Base-by-base conservation (phyloP, 148 eudicot genomes). In the Nepenthes gracilis region DNA sequence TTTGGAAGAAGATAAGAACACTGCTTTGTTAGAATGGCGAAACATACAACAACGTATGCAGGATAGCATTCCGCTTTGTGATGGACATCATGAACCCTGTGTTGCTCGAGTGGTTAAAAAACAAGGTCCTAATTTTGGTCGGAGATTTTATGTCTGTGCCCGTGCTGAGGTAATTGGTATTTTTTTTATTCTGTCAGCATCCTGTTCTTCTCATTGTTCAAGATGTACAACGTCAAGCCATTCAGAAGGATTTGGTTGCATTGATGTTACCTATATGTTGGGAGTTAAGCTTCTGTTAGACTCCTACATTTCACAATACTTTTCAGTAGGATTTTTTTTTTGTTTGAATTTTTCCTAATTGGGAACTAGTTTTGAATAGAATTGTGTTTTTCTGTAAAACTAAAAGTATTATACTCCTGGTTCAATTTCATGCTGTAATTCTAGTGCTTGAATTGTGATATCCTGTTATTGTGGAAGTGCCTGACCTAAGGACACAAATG, bases 41-140 rank as follows among this genome's bases (percentile, higher is more conserved):
- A 84, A 96, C 76, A 93, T 89, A 80, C 91, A 75, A 67, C 89
- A 86, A 65, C 64, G 79, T 61, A 93, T 93, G 96, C 95, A 89
- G 71, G 85, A 71, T 66, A 89, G 92, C 72, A 81, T 89, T 60
- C 98, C 98, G 57, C 78, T 82, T 54, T 93, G 96, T 75, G 81
- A 86, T 73, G 99, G 99, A 49, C 99, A 93, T 66, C 66, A 40
- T 37, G 99, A 89, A 77, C 85, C 90, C 38, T 88, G 95, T 78
- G 87, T 89, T 66, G 58, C 92, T 59, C 82, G 97, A 60, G 81
- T 93, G 33, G 99, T 93, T 69, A 93, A 85, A 75, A 93, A 93
- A 71, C 77, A 81, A 9, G 99, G 99, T 23, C 87, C 87, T 9
- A 88, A 74, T 67, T 81, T 79, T 72, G 99, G 99, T 36, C 83